Evolutionary conservation across 129 eudicot genomes (phyloP), one percentile per base, ranked within the genome.

Genomic region (Solidago caesia): DNA sequence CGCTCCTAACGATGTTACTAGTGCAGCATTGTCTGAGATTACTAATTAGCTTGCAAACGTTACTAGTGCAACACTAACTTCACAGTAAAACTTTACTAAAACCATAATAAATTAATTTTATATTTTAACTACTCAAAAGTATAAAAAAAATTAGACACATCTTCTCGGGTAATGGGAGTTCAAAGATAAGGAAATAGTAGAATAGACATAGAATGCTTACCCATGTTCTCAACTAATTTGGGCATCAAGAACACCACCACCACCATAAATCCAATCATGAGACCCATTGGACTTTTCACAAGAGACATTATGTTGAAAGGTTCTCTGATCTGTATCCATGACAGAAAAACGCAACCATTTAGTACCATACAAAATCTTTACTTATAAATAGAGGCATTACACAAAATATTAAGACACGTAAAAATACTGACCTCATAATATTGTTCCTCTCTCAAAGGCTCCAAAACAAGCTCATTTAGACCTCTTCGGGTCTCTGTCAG

Each of bases 201-300:
- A 9, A 51, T 14, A 71, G 16, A n/a, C 6, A 75, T 68, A 67
- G 74, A 75, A 60, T 43, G 70, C 94, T 73, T 84, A 95, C 99
- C 99, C 86, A 94, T 85, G 79, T 83, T 87, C 53, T 87, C 96
- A 70, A 85, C 89, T 64, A 95, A 66, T 80, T 95, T 95, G 25
- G 97, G 99, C 99, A 95, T 95, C 82, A 94, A 44, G 77, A 94
- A 94, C 81, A 94, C 76, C 86, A 91, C 96, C 72, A 95, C 59
- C 64, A 87, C 75, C 99, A 95, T 95, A 82, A 95, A 95, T 45
- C 99, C 97, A 39, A 95, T 84, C 99, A 95, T 95, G 76, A 95
- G 86, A 51, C 99, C 97, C 97, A 95, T 95, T 64, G 99, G 99
- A 68, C 99, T 95, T 73, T 95, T 95, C 85, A 91, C 87, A 39